These are phyloP conservation scores for Batrachochytrium dendrobatidis DNA, from an alignment of 371 early-diverging fungal genomes.

Conservation along the genomic window DNA sequence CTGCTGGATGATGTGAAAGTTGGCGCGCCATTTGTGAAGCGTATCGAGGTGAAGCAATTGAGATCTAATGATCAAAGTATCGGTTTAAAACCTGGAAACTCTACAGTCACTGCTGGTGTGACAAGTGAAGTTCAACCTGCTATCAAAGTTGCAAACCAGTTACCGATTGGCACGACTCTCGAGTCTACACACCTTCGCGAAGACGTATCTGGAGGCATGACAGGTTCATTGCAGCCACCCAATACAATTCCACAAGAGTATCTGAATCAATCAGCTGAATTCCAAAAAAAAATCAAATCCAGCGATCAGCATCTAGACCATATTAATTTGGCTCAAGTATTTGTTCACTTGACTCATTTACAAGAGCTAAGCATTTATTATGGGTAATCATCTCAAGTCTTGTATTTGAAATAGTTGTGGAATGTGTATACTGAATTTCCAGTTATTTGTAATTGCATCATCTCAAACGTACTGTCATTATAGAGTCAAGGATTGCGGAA, in stretches of 20 bases:
- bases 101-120: too few relatives aligned
- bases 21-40: constrained; percentile 31
- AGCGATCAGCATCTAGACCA: constrained; percentile 34
- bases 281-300: too few relatives aligned
- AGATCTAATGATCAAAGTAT: constrained; percentile 20
- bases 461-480: neutral
- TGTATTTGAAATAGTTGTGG: neutral
- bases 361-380: constrained; percentile 29
- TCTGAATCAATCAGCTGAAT: constrained; percentile 1
- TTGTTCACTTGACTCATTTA: constrained; percentile 21
- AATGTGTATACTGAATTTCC: neutral
- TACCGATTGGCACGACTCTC: too few relatives aligned
- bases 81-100: too few relatives aligned
- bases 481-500: constrained; percentile 40
- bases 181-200: too few relatives aligned
- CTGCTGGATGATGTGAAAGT: constrained; percentile 21
- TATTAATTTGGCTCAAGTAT: constrained; percentile 25
- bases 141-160: too few relatives aligned
- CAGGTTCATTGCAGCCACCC: too few relatives aligned
- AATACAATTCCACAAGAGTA: too few relatives aligned
- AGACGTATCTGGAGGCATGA: too few relatives aligned
- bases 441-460: neutral
- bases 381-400: constrained; percentile 20
- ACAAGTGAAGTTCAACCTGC: too few relatives aligned
- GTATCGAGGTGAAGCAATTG: constrained; percentile 20